Conservation (phyloP, 345 rosid genomes). For the Eucalyptus marginata region DNA sequence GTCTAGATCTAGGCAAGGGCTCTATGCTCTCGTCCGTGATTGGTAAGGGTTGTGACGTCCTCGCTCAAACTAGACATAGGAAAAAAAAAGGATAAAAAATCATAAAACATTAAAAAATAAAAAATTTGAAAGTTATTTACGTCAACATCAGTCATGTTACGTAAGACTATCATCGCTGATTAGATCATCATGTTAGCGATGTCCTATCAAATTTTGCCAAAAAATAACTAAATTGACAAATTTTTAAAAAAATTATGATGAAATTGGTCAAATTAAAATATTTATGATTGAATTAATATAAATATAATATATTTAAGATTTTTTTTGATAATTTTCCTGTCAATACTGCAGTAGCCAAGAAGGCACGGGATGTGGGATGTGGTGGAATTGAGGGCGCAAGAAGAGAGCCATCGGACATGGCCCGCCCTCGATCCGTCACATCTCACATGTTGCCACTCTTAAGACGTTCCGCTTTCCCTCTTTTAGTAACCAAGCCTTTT, state of each 20-base stretch:
- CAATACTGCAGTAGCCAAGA: background rate
- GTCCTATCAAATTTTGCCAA: fast-evolving
- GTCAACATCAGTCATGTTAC: fast-evolving
- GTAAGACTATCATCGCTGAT: fast-evolving
- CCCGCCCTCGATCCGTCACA: background rate
- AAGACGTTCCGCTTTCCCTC: background rate
- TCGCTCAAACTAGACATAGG: no score
- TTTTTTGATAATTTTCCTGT: no score
- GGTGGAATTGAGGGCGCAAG: background rate
- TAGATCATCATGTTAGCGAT: background rate
- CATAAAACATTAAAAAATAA: background rate
- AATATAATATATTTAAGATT: no score
- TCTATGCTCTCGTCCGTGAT: background rate
- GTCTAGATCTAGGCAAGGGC: background rate
- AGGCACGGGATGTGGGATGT: background rate
- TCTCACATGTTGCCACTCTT: background rate
- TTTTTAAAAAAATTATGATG: no score
- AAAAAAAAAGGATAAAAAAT: no score
- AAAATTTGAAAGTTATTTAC: no score
- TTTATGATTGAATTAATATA: no score
- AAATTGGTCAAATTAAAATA: no score
- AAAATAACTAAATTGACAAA: no score
- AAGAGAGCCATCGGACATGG: background rate
- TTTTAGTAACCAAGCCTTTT: background rate
- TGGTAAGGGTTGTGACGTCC: no score